Percentiles rank a stretch among this genome's conserved stretches.
phyloP scores from a whole-genome alignment of 306 rosid genomes.

The Castanospermum australe region DNA sequence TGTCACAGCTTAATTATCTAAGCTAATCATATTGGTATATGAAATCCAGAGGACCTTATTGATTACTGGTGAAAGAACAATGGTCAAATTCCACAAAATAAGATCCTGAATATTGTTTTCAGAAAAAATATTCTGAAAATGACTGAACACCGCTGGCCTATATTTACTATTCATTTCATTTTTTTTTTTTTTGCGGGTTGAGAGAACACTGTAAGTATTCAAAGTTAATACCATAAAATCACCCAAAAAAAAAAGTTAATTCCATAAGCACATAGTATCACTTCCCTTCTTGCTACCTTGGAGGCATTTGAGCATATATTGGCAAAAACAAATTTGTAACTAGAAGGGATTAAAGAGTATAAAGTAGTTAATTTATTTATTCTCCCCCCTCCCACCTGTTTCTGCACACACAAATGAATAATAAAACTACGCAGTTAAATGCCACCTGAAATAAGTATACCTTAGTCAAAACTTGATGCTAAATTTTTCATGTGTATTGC shows the following conservation, averaged over 20 bases:
- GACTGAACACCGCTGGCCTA: background rate
- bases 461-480: background rate
- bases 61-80: slow-evolving; percentile 4
- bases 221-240: background rate
- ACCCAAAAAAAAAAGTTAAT: no score
- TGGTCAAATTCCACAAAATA: background rate
- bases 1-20: background rate
- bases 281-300: background rate
- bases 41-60: slow-evolving; percentile 10
- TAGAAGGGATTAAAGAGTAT: background rate
- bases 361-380: background rate
- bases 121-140: background rate
- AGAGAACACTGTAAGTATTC: background rate
- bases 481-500: background rate
- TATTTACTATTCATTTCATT: background rate
- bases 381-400: no score
- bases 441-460: no score
- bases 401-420: background rate
- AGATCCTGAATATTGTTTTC: background rate
- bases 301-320: slow-evolving; percentile 7
- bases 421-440: background rate
- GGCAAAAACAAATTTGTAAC: background rate
- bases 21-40: slow-evolving; percentile 3
- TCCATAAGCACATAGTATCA: background rate
- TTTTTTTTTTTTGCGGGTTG: background rate